A percentile compares a stretch with the other conserved stretches of the same genome.
These are phyloP conservation scores for Fusarium heterosporum DNA, from an alignment of 2,329 filamentous ascomycete genomes.

Conservation along the genomic window DNA sequence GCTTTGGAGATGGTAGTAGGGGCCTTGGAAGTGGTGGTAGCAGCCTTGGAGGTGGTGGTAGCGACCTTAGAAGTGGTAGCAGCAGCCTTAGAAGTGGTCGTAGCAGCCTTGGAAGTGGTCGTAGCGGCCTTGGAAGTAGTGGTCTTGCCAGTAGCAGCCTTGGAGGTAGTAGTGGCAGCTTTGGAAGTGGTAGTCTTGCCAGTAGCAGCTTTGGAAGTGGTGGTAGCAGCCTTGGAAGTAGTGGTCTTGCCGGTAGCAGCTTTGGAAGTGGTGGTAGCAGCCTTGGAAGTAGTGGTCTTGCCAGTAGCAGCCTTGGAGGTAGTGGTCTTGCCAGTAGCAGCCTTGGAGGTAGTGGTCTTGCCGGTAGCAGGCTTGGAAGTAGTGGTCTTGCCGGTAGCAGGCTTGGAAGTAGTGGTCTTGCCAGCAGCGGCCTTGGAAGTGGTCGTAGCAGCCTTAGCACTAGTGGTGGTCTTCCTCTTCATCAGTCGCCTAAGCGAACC, in stretches of 20 bases:
- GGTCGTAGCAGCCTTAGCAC: neutral
- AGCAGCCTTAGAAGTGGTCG: neutral
- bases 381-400: neutral
- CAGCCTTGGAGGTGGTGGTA: neutral
- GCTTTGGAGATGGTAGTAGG: neutral
- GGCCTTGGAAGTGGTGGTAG: neutral
- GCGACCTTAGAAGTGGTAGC: neutral
- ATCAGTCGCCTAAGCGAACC: neutral
- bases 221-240: neutral
- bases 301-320: neutral
- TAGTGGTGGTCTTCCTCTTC: neutral
- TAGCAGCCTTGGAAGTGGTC: neutral
- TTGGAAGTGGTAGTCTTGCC: neutral
- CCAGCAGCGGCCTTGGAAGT: neutral
- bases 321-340: neutral
- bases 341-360: neutral
- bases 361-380: neutral
- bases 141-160: neutral
- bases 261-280: neutral
- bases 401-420: neutral
- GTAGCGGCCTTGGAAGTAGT: neutral
- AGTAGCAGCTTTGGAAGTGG: neutral
- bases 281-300: neutral
- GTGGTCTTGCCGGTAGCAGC: neutral
- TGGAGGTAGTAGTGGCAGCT: neutral